Conservation (phyloP, 2,329 filamentous ascomycete genomes). For the Aspergillus intermedius region DNA sequence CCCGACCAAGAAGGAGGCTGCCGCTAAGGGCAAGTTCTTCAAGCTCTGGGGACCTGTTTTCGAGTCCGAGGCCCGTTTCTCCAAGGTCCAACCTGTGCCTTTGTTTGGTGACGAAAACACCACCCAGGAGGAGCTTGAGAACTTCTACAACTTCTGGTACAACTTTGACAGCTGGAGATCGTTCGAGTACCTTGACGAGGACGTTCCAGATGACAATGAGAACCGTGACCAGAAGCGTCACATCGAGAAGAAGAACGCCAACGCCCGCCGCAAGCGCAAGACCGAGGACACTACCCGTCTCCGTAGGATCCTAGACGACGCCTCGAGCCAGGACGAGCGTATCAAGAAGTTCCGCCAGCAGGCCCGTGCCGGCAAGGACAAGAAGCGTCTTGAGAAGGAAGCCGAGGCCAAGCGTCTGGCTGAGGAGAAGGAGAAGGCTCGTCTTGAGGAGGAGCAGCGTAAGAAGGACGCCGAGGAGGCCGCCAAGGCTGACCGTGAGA, state of each 20-base stretch:
- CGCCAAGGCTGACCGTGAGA: conserved; percentile 76
- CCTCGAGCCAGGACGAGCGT: conserved; percentile 76
- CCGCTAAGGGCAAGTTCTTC: conserved; percentile 82
- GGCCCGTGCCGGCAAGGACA: conserved; percentile 91
- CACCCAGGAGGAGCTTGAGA: conserved; percentile 81
- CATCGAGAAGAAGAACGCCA: conserved; percentile 96
- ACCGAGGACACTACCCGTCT: conserved; percentile 90
- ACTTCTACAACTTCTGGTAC: conserved; percentile 99
- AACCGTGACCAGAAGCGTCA: conserved; percentile 99
- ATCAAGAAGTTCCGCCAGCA: conserved; percentile 96
- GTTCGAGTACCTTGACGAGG: conserved; percentile 98
- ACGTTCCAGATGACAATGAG: conserved; percentile 97
- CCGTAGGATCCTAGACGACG: conserved; percentile 82
- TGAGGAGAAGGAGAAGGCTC: conserved; percentile 77
- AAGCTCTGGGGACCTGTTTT: conserved; percentile 90
- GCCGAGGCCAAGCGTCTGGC: conserved; percentile 79
- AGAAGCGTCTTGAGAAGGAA: conserved; percentile 84
- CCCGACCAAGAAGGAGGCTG: conserved; percentile 80
- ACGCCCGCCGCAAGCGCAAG: conserved; percentile 98
- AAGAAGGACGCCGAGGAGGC: conserved; percentile 78
- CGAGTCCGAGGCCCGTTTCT: conserved; percentile 88
- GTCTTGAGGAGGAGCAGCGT: conserved; percentile 73
- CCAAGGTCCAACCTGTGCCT: conserved; percentile 82
- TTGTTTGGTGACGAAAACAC: conserved; percentile 76
- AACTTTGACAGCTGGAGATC: conserved; percentile 97